Conservation (phyloP, 495 filamentous ascomycete genomes). For the Aspergillus wentii region DNA sequence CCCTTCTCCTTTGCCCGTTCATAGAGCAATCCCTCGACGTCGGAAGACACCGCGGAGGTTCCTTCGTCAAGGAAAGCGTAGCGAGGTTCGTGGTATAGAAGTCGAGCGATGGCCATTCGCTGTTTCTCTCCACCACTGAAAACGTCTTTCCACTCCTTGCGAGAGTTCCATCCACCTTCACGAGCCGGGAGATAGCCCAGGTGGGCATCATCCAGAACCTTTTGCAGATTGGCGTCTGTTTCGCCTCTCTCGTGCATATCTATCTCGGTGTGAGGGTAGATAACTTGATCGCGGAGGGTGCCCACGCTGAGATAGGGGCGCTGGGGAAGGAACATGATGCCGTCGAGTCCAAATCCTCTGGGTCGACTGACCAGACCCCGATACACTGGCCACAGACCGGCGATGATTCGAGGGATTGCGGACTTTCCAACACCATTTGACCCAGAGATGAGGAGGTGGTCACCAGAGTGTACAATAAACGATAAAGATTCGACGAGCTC, state of each 20-base stretch:
- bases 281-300: constrained; percentile 95
- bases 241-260: constrained; percentile 85
- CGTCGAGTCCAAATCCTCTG: constrained; percentile 72
- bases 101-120: constrained; percentile 79
- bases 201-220: constrained; percentile 73
- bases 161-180: constrained; percentile 94
- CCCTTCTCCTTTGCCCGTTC: constrained; percentile 87
- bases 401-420: constrained; percentile 82
- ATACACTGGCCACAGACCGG: constrained; percentile 95
- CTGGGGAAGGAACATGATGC: constrained; percentile 98
- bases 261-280: constrained; percentile 91
- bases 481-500: constrained; percentile 85
- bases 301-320: constrained; percentile 89
- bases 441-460: constrained; percentile 91
- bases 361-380: constrained; percentile 86
- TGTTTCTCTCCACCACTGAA: constrained; percentile 98
- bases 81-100: constrained; percentile 91
- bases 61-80: constrained; percentile 95
- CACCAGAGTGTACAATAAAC: constrained; percentile 80
- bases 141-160: constrained; percentile 98
- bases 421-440: constrained; percentile 94
- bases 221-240: constrained; percentile 66
- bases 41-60: constrained; percentile 86
- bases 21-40: constrained; percentile 93
- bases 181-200: constrained; percentile 86